Base-by-base conservation (phyloP, 495 filamentous ascomycete genomes). In the Penicillium coprophilum region DNA sequence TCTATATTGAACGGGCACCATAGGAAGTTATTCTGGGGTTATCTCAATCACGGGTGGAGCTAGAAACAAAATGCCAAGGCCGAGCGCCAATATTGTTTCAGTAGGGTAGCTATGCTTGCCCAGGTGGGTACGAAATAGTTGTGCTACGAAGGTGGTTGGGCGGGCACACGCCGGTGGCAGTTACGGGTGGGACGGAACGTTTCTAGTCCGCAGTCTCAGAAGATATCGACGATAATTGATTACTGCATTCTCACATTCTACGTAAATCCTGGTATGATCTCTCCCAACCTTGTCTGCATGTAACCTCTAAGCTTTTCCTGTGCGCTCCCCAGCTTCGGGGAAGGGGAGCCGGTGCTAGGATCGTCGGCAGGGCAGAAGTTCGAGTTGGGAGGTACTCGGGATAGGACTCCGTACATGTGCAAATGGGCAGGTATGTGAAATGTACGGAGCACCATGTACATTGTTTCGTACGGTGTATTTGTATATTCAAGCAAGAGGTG, bases 311-410 rank as follows among this genome's bases (percentile, higher is more conserved):
- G 17, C 13, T 36, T 39, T 17, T 13, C n/a, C 23, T 17, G 32
- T 51, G 30, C 34, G 36, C 28, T 50, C 56, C 61, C 57, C 64
- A 64, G 56, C 61, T 57, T 62, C 58, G 55, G 64, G 63, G 61
- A 55, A 53, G 41, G 46, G 57, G 41, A 12, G 46, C 60, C 58
- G 63, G 47, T 40, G 45, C 20, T 27, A 50, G 28, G 63, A 60
- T 66, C 63, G 50, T 55, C 59, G 53, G 48, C 13, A 21, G 34
- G 21, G 24, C n/a, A 30, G 32, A 9, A 45, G 21, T 46, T 28
- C 19, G 24, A 17, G 32, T 36, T 15, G 32, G 34, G 15, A 38
- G 13, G 13, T 36, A n/a, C 32, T 46, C 23, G 0, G 23, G 5
- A 1, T 15, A 46, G 34, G 24, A 34, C 12, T 50, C 12, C 10